phyloP scores from a whole-genome alignment of 495 filamentous ascomycete genomes.

The Aspergillus indologenus region DNA sequence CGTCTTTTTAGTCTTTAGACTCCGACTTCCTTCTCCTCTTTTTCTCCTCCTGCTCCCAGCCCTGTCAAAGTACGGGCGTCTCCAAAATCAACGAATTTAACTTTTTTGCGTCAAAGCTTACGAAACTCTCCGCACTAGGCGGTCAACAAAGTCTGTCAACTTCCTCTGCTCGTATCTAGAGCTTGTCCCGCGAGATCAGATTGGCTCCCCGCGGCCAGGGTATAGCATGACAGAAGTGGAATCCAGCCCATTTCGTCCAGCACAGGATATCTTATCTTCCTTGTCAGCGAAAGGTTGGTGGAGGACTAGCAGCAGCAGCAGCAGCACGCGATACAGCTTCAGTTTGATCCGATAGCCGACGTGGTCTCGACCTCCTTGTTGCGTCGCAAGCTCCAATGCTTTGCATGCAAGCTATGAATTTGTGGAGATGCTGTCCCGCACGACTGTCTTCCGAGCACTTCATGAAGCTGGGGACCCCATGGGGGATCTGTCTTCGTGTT shows the following conservation, averaged over 20 bases:
- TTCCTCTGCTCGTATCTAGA: slow-evolving; percentile 5
- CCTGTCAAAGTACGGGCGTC: background rate
- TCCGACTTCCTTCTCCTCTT: background rate
- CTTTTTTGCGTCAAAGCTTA: background rate
- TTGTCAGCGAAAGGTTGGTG: background rate
- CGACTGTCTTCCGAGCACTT: background rate
- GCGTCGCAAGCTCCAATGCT: slow-evolving; percentile 4
- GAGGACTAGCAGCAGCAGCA: background rate
- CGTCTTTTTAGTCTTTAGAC: slow-evolving; percentile 2
- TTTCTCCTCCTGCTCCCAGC: background rate
- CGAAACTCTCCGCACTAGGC: background rate
- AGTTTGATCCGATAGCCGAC: background rate
- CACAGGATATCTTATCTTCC: background rate
- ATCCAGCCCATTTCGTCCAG: background rate
- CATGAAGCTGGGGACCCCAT: slow-evolving; percentile 1
- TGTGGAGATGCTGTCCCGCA: slow-evolving; percentile 5
- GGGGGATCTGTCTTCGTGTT: slow-evolving; percentile 4
- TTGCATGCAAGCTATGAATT: background rate
- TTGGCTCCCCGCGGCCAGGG: background rate
- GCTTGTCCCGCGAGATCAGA: background rate
- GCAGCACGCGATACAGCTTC: background rate
- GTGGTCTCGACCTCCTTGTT: background rate
- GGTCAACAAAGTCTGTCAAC: background rate
- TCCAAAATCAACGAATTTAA: background rate
- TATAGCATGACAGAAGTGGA: background rate